Conservation (phyloP, 192 early-diverging fungal genomes). For the Mortierella antarctica region DNA sequence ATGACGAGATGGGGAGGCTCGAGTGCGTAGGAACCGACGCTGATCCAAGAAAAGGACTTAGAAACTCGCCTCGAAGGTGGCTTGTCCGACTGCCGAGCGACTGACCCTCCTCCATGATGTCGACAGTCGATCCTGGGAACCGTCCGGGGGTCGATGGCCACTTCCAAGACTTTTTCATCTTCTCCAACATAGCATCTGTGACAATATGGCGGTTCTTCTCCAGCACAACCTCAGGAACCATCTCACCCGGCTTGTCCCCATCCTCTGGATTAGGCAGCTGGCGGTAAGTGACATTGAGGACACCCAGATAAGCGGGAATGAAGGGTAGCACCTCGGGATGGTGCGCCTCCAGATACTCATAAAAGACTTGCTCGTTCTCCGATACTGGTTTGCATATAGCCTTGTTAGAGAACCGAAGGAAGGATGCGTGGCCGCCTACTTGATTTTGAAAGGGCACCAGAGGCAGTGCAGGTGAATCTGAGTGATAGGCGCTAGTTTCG, state of each 20-base stretch:
- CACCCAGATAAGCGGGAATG: conserved; percentile 92
- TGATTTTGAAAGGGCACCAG: conserved; percentile 86
- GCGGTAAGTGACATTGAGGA: conserved; percentile 92
- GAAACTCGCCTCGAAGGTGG: conserved; percentile 4
- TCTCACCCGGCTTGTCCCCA: conserved; percentile 28
- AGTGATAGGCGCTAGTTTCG: conserved; percentile 52
- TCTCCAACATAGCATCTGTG: conserved; percentile 70
- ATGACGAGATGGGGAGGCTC: conserved; percentile 27
- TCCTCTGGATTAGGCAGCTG: conserved; percentile 56
- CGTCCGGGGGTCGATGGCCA: conserved; percentile 47
- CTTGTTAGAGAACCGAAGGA: conserved; percentile 95
- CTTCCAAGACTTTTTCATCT: conserved; percentile 54
- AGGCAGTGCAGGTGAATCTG: conserved; percentile 70
- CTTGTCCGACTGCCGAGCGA: conserved; percentile 17
- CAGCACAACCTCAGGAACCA: conserved; percentile 84
- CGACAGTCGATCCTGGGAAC: conserved; percentile 49
- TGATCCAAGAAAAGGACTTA: conserved; percentile 43
- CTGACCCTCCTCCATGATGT: conserved; percentile 52
- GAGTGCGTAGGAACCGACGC: conserved; percentile 43
- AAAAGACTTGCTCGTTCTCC: conserved; percentile 85
- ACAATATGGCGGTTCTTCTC: conserved; percentile 94
- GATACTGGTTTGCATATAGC: conserved; percentile 97
- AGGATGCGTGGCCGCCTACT: conserved; percentile 96
- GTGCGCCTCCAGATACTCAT: conserved; percentile 81
- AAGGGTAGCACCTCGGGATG: conserved; percentile 85